Conservation (phyloP, 2,329 filamentous ascomycete genomes). For the Cercospora citrullina region DNA sequence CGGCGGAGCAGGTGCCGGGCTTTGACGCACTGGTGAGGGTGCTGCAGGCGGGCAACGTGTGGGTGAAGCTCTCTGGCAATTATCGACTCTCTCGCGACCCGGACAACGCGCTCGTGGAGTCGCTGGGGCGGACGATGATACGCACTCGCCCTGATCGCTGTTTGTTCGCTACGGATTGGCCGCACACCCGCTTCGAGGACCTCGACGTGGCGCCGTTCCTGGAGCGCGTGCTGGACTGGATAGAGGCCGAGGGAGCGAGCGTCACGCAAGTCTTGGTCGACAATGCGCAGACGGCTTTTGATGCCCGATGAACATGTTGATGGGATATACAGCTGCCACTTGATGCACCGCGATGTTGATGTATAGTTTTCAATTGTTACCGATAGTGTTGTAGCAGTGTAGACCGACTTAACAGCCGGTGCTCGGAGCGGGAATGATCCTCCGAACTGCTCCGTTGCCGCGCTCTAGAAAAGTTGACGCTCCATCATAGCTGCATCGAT, state of each 20-base stretch:
- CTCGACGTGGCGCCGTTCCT: constrained; percentile 58
- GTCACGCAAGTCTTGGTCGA: constrained; percentile 54
- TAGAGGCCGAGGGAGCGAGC: constrained; percentile 47
- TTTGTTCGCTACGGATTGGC: constrained; percentile 65
- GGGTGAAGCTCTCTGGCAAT: constrained; percentile 60
- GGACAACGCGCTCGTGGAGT: constrained; percentile 34
- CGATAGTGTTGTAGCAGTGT: neutral
- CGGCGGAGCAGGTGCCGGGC: constrained; percentile 49
- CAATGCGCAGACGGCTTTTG: constrained; percentile 57
- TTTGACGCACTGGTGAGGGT: constrained; percentile 53
- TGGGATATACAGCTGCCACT: constrained; percentile 57
- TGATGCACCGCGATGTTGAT: constrained; percentile 13
- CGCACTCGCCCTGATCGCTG: constrained; percentile 48
- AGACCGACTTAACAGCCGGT: neutral
- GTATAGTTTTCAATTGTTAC: neutral
- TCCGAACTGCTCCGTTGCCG: neutral
- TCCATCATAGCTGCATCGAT: neutral
- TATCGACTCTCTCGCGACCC: constrained; percentile 56
- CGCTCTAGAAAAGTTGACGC: constrained; percentile 12
- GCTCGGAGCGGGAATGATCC: neutral
- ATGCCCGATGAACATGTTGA: constrained; percentile 9
- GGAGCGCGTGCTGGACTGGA: constrained; percentile 56
- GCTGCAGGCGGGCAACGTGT: constrained; percentile 51
- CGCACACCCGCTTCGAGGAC: constrained; percentile 62
- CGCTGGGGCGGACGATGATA: constrained; percentile 53